Percentiles rank a stretch among this genome's conserved stretches.
Evolutionary conservation across 139 green algal species (phyloP).

Genomic region (Coccomyxa sp.): DNA sequence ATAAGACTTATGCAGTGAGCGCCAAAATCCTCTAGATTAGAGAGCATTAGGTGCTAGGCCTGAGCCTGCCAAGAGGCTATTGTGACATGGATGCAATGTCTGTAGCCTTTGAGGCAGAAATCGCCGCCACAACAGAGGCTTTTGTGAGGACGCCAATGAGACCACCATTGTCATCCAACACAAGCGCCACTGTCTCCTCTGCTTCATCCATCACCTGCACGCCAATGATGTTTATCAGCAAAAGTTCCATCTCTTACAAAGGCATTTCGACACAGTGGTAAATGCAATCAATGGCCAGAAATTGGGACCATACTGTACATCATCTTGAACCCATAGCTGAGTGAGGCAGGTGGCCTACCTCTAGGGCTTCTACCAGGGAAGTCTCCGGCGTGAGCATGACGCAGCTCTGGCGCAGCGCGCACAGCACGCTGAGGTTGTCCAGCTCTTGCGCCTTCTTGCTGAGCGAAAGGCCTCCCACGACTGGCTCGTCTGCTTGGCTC

Average conservation of each 20-base stretch:
- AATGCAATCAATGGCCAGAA: neutral
- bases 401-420: neutral
- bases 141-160: conserved; percentile 14
- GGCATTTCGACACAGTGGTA: neutral
- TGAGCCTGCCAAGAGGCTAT: no score
- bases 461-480: neutral
- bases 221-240: neutral
- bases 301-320: conserved; percentile 4
- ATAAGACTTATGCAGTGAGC: no score
- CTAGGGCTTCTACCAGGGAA: neutral
- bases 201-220: conserved; percentile 8
- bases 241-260: neutral
- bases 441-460: neutral
- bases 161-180: conserved; percentile 5
- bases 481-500: no score
- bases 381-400: conserved; percentile 6
- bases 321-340: neutral
- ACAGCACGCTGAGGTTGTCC: neutral
- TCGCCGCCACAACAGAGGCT: conserved; percentile 7
- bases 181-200: conserved; percentile 8
- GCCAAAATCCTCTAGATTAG: no score
- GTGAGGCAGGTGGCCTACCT: neutral
- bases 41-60: no score
- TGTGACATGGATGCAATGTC: no score
- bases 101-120: no score